Conservation (phyloP, 345 rosid species). For the Cardamine resedifolia region DNA sequence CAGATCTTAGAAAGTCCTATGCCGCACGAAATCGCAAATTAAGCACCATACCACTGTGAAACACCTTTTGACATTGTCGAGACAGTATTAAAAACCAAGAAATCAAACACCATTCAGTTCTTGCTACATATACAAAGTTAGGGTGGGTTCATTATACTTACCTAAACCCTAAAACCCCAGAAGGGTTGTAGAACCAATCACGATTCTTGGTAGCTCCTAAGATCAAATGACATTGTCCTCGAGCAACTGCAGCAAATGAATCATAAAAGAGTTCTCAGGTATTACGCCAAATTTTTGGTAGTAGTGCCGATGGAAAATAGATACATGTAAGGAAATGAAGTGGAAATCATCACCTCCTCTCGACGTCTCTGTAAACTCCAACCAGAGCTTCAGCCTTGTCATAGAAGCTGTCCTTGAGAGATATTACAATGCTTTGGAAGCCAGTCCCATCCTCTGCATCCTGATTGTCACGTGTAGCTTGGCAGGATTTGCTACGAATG, state of each 20-base stretch:
- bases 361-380: constrained; percentile 90
- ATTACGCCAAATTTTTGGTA: neutral
- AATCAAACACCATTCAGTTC: constrained; percentile 25
- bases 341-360: constrained; percentile 50
- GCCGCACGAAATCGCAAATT: constrained; percentile 8
- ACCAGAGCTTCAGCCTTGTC: constrained; percentile 96
- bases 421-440: constrained; percentile 96
- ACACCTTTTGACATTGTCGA: neutral
- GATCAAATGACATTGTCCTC: constrained; percentile 86
- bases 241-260: constrained; percentile 73
- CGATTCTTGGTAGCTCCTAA: constrained; percentile 59
- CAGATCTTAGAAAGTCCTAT: constrained; percentile 18
- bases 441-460: constrained; percentile 71
- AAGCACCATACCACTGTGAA: constrained; percentile 7
- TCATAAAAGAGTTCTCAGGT: constrained; percentile 15
- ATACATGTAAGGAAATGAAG: neutral
- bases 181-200: constrained; percentile 36
- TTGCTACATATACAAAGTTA: constrained; percentile 19
- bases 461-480: constrained; percentile 51
- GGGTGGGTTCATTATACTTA: constrained; percentile 31
- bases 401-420: constrained; percentile 94
- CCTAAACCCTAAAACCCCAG: constrained; percentile 26
- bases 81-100: neutral
- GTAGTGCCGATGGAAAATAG: neutral
- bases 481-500: constrained; percentile 86